These are phyloP conservation scores for Fagopyrum homotropicum DNA, from an alignment of 148 eudicot genomes.

Conservation along the genomic window DNA sequence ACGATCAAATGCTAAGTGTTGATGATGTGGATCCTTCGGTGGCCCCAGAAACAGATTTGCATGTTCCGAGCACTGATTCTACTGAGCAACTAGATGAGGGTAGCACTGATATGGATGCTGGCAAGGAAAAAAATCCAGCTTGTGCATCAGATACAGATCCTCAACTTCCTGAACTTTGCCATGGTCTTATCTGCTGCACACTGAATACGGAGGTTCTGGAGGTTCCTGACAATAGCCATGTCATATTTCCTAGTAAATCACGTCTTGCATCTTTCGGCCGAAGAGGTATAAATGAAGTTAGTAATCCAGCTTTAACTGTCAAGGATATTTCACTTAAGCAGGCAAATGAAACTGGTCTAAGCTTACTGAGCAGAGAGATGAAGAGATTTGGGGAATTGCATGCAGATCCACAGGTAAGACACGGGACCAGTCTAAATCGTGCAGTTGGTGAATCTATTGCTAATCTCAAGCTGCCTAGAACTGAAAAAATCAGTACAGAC, in stretches of 20 bases:
- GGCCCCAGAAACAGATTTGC: not conserved
- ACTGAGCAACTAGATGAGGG: not conserved
- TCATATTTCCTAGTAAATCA: conserved; percentile 46
- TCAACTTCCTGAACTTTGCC: conserved; percentile 32
- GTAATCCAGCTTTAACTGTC: conserved; percentile 22
- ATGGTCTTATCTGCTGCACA: conserved; percentile 41
- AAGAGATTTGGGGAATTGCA: conserved; percentile 33
- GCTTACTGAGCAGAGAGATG: conserved; percentile 28
- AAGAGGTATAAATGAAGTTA: conserved; percentile 25
- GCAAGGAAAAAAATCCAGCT: conserved; percentile 16
- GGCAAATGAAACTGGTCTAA: conserved; percentile 23
- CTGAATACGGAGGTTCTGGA: conserved; percentile 76
- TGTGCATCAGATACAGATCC: conserved; percentile 22
- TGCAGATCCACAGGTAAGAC: conserved; percentile 23
- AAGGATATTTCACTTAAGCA: conserved; percentile 24
- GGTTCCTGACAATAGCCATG: conserved; percentile 74
- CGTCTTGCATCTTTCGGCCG: conserved; percentile 15
- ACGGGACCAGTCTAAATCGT: conserved; percentile 17
- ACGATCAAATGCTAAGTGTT: conserved; percentile 21
- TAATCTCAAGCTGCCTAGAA: conserved; percentile 28
- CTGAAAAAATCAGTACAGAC: conserved; percentile 23
- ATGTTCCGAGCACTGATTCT: not conserved
- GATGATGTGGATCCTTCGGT: conserved; percentile 16
- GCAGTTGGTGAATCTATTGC: conserved; percentile 28
- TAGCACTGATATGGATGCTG: conserved; percentile 4